Evolutionary conservation across 148 eudicot genomes (phyloP).

Genomic region (Polygonum maritimum): DNA sequence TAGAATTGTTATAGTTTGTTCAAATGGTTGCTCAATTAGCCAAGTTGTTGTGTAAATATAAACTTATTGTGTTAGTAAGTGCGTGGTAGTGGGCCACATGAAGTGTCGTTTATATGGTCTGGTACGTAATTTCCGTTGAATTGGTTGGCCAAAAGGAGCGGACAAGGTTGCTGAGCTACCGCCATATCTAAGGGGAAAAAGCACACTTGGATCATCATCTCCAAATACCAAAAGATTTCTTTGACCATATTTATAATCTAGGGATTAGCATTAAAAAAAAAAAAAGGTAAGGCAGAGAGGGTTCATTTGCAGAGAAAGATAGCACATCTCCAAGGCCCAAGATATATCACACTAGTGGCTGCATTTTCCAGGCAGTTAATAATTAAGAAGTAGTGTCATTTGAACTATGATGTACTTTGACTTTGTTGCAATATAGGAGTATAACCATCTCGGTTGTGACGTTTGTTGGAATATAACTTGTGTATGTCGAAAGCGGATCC

Average conservation of each 20-base stretch:
- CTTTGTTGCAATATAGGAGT: too few relatives aligned
- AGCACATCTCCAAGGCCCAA: not conserved
- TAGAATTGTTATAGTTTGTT: too few relatives aligned
- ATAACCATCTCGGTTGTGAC: too few relatives aligned
- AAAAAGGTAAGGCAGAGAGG: not conserved
- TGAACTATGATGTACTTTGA: not conserved
- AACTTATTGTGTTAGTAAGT: too few relatives aligned
- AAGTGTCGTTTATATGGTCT: not conserved
- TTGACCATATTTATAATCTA: not conserved
- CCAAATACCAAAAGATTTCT: conserved; percentile 5
- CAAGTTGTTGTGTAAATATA: too few relatives aligned
- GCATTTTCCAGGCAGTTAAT: not conserved
- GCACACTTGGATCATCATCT: not conserved
- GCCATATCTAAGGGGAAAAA: not conserved
- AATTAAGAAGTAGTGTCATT: not conserved
- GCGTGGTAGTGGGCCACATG: too few relatives aligned
- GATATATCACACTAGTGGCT: not conserved
- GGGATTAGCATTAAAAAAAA: not conserved
- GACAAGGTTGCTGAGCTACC: conserved; percentile 10
- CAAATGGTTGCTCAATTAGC: too few relatives aligned
- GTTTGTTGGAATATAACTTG: too few relatives aligned
- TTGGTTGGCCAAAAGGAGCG: not conserved
- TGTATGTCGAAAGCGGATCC: too few relatives aligned
- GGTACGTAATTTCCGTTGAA: not conserved
- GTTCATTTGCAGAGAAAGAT: not conserved